Percentiles rank a stretch among this genome's conserved stretches.
These are phyloP conservation scores for Hysterium pulicare DNA, from an alignment of 2,329 filamentous ascomycete genomes.

Conservation along the genomic window DNA sequence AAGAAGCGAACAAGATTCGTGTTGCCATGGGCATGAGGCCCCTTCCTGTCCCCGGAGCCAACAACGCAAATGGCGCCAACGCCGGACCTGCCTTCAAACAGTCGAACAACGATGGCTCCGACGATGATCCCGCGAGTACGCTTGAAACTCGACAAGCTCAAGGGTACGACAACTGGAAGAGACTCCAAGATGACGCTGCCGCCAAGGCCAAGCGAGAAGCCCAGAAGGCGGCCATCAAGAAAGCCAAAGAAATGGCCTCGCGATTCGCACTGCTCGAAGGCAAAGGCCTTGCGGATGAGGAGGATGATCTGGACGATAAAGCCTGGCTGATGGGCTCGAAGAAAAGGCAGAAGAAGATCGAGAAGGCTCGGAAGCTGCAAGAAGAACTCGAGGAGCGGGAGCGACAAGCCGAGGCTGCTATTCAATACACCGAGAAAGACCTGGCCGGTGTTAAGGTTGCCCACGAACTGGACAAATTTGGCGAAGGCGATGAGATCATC, in stretches of 20 bases:
- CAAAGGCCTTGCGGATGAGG: constrained; percentile 77
- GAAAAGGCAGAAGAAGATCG: constrained; percentile 90
- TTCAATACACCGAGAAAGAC: constrained; percentile 79
- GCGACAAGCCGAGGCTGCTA: constrained; percentile 57
- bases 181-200: constrained; percentile 63
- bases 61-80: constrained; percentile 12
- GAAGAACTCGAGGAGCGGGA: constrained; percentile 73
- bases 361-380: constrained; percentile 64
- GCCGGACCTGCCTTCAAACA: constrained; percentile 57
- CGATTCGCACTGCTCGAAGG: constrained; percentile 74
- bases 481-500: constrained; percentile 79
- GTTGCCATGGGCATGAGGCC: constrained; percentile 86
- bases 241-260: constrained; percentile 79
- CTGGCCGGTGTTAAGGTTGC: constrained; percentile 88
- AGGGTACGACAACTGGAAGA: constrained; percentile 72
- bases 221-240: constrained; percentile 78
- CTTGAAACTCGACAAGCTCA: constrained; percentile 75
- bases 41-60: constrained; percentile 66
- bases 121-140: constrained; percentile 75
- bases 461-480: constrained; percentile 78
- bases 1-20: constrained; percentile 91
- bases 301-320: constrained; percentile 68
- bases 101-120: constrained; percentile 50
- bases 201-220: constrained; percentile 77
- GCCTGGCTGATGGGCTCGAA: constrained; percentile 86